Evolutionary conservation across 139 green algal species (phyloP), one percentile per base, ranked within the genome.

Genomic region (Tetraselmis striata): DNA sequence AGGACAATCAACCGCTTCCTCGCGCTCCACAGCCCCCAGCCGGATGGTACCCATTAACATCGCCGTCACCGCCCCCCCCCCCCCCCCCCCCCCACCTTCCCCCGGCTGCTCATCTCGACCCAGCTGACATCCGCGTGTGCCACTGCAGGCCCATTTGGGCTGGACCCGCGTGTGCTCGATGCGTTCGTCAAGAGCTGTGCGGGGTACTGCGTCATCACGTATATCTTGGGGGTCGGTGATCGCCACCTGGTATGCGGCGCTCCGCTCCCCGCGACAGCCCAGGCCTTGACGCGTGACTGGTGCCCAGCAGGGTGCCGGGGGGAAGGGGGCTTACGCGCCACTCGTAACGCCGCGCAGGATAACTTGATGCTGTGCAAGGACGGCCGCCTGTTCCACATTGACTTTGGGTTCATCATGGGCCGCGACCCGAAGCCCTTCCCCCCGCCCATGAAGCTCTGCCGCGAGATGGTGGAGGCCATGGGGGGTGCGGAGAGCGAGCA

Each of bases 371-470:
- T 99, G 22, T 83, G 85, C 2, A 82, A 85, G 45, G 92, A 97
- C 83, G 96, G 96, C 29, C 90, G 91, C 24, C 90, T 98, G 30
- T 98, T 99, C 87, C 96, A 98, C 89, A 98, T 98, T 78, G 95
- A 98, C 90, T 99, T 98, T 87, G 95, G 94, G 23, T 99, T 94
- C 93, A 98, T 99, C 83, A 83, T 98, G 81, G 95, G 90, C 67
- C 79, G 89, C n/a, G 96, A 99, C 83, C 96, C 97, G 75, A 98
- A 98, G 85, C 94, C 94, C 59, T 98, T 97, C 88, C 94, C 96
- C 1, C 94, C 95, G n/a, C 95, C 95, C 29, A 96, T 98, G 90
- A 98, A 98, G 89, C 89, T 98, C 74, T 94, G 89, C 90, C 59
- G 27, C 76, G 90, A 95, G 84, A 97, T 98, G 91, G 91, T 99